Evolutionary conservation across 2,329 filamentous ascomycete genomes (phyloP), one percentile per base, ranked within the genome.

Genomic region (Alternaria triticina): DNA sequence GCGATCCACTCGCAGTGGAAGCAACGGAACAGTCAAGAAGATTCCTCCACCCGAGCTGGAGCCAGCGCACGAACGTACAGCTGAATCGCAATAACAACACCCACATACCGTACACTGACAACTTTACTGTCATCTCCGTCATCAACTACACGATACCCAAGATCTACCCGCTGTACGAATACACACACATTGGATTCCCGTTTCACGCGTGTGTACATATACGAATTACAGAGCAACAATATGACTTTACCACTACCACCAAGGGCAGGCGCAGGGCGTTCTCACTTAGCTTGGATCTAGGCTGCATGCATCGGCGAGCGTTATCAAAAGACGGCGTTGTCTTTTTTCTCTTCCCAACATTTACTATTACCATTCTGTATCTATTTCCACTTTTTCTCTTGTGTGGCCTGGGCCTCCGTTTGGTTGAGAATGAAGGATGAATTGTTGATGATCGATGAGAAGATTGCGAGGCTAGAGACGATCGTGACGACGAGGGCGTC

Each of bases 401-500:
- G 22, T 27, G 33, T 43, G 51, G 22, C 22, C 12, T 54, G 51
- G 51, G 30, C 36, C 51, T 40, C 33, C 30, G 25, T 40, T n/a
- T 36, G 52, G 33, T 40, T 20, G 36, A 44, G 52, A 22, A 54
- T 25, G 36, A 44, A 25, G 36, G 52, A 54, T n/a, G 36, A 40
- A 40, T 17, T 54, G 33, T 54, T 54, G 51, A 54, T 43, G 51
- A 54, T 44, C 33, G n/a, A 40, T 44, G 52, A 54, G 52, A 28
- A 44, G 90, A 92, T 70, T 88, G 87, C 27, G 93, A 97, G 77
- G 90, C 92, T 57, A 97, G 87, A 76, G 93, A 96, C 71, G 91
- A 91, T 78, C 94, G 90, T 23, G 93, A 96, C 72, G 91, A 93
- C 22, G 93, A 96, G 11, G 83, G 81, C 6, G 81, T 82, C 30